Base-by-base conservation (phyloP, 441 rosid genomes). In the Bocquillonia castaneifolia region DNA sequence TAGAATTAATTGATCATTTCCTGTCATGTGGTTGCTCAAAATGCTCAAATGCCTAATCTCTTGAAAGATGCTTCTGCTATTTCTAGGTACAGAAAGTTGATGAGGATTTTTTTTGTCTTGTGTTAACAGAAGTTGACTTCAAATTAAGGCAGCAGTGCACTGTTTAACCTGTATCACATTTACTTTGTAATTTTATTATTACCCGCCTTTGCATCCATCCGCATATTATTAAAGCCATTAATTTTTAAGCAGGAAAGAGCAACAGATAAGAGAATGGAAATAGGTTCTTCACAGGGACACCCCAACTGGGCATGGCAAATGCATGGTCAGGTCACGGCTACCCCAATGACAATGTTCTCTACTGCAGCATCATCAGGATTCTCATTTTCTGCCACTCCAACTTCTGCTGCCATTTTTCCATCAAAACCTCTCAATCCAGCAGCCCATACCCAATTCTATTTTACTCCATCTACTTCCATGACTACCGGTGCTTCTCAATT, bases 291-390 rank as follows among this genome's bases (percentile, higher is more conserved):
- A 22, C 82, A 77, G 61, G 77, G 76, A 69, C 76, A 72, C 64
- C 81, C 83, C 47, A 74, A 63, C 80, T 82, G 93, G 89, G 77
- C 79, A 34, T 86, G 90, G 86, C 88, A 85, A 84, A 78, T 74
- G 85, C 88, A 84, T 57, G 74, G 86, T 70, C 88, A 80, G 71
- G 75, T 74, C 72, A 74, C 72, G 69, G 71, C 78, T 70, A 73
- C 77, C 59, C 81, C 86, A 63, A 40, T 77, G 77, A 77, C 87
- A 71, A 67, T 81, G 88, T 80, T 79, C 74, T 78, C 96, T 54
- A 76, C 85, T 83, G 98, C 98, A 93, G 97, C 98, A 90, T 93
- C 98, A 90, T 93, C 98, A 93, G 91, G 98, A 93, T 93, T 93
- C 98, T 89, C 96, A 68, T 79, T 74, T 72, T 78, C 88, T 71